A percentile compares a stretch with the other conserved stretches of the same genome.
Conservation (phyloP, 2,329 filamentous ascomycete species). For the Epichloe sibirici region DNA sequence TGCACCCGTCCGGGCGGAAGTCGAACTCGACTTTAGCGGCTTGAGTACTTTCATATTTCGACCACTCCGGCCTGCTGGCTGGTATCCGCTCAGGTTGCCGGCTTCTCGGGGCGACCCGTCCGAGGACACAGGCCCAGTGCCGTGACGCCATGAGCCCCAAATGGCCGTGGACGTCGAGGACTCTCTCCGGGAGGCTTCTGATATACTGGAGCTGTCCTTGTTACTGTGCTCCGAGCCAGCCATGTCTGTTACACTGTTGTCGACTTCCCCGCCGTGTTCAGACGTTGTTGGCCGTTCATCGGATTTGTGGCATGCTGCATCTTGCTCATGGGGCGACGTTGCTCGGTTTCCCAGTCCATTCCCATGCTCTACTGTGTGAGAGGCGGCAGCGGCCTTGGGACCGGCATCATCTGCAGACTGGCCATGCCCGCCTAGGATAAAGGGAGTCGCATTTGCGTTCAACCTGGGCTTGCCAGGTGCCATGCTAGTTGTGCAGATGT, state of each 20-base stretch:
- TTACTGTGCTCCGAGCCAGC: constrained; percentile 12
- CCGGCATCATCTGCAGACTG: constrained; percentile 10
- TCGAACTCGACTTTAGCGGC: constrained; percentile 53
- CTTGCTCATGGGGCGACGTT: constrained; percentile 25
- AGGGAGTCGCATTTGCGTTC: constrained; percentile 38
- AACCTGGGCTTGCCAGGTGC: constrained; percentile 43
- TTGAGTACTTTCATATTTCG: constrained; percentile 86
- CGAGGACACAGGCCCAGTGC: constrained; percentile 29
- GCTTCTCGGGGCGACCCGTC: constrained; percentile 43
- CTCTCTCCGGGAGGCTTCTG: constrained; percentile 29
- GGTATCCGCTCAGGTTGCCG: constrained; percentile 51
- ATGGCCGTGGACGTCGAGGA: constrained; percentile 43
- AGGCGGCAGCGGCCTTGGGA: not conserved
- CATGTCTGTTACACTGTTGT: constrained; percentile 19
- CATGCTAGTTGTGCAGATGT: constrained; percentile 53
- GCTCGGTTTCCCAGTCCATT: constrained; percentile 15
- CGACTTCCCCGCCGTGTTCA: constrained; percentile 33
- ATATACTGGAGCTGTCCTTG: constrained; percentile 17
- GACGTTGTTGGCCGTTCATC: constrained; percentile 24
- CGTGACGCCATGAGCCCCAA: constrained; percentile 61
- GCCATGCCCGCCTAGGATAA: constrained; percentile 25
- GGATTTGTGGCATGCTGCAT: constrained; percentile 22
- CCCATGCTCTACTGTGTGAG: constrained; percentile 9
- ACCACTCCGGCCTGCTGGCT: constrained; percentile 48
- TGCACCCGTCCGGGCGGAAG: constrained; percentile 35